Evolutionary conservation across 2,329 filamentous ascomycete species (phyloP).

Genomic region (Pleomassaria siparia): DNA sequence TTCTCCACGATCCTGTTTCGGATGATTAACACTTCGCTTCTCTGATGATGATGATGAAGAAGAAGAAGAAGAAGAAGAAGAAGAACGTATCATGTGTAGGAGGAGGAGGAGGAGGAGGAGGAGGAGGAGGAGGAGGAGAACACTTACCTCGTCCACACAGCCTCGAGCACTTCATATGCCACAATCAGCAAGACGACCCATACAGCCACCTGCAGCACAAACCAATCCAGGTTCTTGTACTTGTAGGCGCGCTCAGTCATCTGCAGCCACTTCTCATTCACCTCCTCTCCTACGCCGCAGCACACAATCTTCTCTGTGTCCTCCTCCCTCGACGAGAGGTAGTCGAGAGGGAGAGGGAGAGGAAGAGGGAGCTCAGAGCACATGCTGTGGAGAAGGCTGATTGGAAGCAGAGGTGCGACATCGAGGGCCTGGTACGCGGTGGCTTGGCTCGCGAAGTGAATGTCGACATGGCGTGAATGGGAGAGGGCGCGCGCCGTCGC

Average conservation of each 20-base stretch:
- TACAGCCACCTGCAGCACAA: not conserved
- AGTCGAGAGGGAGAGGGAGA: slow-evolving; percentile 11
- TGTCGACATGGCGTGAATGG: slow-evolving; percentile 20
- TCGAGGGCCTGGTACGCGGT: slow-evolving; percentile 24
- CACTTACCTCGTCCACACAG: not conserved
- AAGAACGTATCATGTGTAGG: too few species aligned
- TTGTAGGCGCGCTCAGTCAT: not conserved
- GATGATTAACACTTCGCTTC: too few species aligned
- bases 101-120: too few species aligned
- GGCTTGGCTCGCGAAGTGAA: slow-evolving; percentile 25
- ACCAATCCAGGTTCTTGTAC: not conserved
- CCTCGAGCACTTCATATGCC: not conserved
- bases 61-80: too few species aligned
- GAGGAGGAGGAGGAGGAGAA: not conserved
- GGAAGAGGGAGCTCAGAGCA: slow-evolving; percentile 14
- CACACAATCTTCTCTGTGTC: slow-evolving; percentile 23
- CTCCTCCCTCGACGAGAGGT: slow-evolving; percentile 6
- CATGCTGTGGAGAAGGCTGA: slow-evolving; percentile 17
- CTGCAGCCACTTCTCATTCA: slow-evolving; percentile 14
- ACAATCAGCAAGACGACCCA: not conserved
- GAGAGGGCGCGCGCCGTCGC: slow-evolving; percentile 24
- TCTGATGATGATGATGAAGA: too few species aligned
- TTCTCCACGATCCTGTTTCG: too few species aligned
- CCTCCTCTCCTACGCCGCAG: slow-evolving; percentile 24
- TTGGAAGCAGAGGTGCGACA: slow-evolving; percentile 20